Base-by-base conservation (phyloP, 257 asterid species). In the Avicennia marina region DNA sequence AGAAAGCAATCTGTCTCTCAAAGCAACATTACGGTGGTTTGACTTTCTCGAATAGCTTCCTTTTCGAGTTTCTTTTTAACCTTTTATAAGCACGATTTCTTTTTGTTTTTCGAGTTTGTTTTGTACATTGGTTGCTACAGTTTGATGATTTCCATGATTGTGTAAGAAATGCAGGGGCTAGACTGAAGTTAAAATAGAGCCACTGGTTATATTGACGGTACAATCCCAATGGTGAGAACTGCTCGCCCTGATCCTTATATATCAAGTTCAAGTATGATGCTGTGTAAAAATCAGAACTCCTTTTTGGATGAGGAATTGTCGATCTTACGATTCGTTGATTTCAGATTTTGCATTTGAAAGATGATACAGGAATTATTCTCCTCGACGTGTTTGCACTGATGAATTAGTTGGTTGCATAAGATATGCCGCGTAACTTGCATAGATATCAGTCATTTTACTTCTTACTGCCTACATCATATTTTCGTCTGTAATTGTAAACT, bases 181-280 rank as follows among this genome's bases (percentile, higher is more conserved):
- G 57, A 53, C 38, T 56, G 67, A 58, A 56, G 53, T 38, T 42
- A 50, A n/a, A 54, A 71, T 55, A 42, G 36, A 33, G 55, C 29
- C 25, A 38, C 40, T 4, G 40, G 58, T 54, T 46, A 4, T 43
- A 47, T 53, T 36, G 45, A 56, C 45, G 32, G 49, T 3, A 33
- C 27, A 48, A 26, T 18, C 39, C 36, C 36, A 56, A 29, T 31
- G 63, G 69, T 67, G 32, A 61, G 58, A 41, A 20, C 47, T 49
- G 62, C 25, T 60, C 13, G 34, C 34, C 8, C 21, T 19, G 38
- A 29, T 25, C 58, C 19, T 67, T 58, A 41, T 43, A 34, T 7
- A 21, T 60, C 20, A 17, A 32, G 33, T 25, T 56, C n/a, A 9
- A 11, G 4, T 41, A 22, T 40, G 38, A 10, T 66, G 25, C 61